Percentiles rank a stretch among this genome's conserved stretches.
phyloP scores from a whole-genome alignment of 352 stramenopile genomes.

The Thraustochytrium striatum region DNA sequence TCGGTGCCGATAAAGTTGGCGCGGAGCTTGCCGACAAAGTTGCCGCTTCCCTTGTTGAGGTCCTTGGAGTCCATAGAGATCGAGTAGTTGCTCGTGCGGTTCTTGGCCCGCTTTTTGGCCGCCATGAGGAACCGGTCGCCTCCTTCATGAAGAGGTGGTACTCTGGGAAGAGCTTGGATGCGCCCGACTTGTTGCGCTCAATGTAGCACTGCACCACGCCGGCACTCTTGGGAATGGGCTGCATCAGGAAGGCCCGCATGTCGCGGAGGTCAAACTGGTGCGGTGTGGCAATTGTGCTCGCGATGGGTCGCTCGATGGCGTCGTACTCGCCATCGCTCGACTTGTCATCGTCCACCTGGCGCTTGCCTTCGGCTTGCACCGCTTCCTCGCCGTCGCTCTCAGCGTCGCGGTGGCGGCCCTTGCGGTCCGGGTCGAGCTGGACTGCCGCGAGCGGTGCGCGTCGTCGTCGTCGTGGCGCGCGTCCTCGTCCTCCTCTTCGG shows the following conservation, averaged over 20 bases:
- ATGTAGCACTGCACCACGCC: slow-evolving; percentile 91
- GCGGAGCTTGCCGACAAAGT: slow-evolving; percentile 90
- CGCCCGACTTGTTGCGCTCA: slow-evolving; percentile 77
- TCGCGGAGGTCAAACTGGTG: slow-evolving; percentile 46
- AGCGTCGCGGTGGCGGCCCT: background rate
- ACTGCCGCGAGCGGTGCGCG: no score
- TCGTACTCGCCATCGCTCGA: slow-evolving; percentile 5
- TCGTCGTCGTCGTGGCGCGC: background rate
- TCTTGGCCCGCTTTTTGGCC: slow-evolving; percentile 90
- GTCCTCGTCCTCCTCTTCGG: background rate
- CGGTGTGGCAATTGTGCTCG: background rate
- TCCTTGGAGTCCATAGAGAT: slow-evolving; percentile 87
- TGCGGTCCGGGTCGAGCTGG: no score
- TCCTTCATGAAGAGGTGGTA: slow-evolving; percentile 73
- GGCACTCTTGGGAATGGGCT: slow-evolving; percentile 72
- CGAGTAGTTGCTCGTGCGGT: slow-evolving; percentile 94
- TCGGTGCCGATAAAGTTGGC: slow-evolving; percentile 96
- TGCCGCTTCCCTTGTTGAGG: slow-evolving; percentile 76
- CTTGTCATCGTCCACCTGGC: slow-evolving; percentile 1
- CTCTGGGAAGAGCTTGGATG: slow-evolving; percentile 83
- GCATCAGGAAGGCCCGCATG: slow-evolving; percentile 62
- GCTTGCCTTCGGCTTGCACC: background rate
- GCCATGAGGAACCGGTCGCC: slow-evolving; percentile 91
- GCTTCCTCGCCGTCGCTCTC: background rate
- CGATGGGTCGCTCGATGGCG: background rate